A percentile compares a stretch with the other conserved stretches of the same genome.
Conservation (phyloP, 805 yeast species). For the Starmerella stigmatis region DNA sequence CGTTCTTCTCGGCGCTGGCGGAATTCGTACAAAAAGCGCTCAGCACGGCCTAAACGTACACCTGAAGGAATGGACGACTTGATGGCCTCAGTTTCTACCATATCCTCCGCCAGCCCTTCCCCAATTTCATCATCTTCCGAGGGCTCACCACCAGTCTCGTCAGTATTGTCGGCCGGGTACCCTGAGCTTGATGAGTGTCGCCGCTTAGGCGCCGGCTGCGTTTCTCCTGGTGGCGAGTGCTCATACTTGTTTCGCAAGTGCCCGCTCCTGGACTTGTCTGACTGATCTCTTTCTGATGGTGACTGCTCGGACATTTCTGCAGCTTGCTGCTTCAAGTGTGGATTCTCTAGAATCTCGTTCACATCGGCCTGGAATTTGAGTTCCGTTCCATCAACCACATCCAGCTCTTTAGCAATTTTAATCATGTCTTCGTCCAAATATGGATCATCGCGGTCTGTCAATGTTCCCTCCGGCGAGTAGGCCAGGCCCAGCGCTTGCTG, state of each 20-base stretch:
- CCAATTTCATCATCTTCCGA: neutral
- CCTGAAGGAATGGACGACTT: neutral
- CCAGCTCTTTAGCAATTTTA: conserved; percentile 24
- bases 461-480: conserved; percentile 18
- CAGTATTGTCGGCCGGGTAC: too few relatives aligned
- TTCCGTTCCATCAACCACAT: conserved; percentile 27
- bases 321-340: conserved; percentile 22
- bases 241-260: neutral
- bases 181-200: too few relatives aligned
- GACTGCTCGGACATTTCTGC: conserved; percentile 12
- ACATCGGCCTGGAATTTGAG: conserved; percentile 26
- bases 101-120: neutral
- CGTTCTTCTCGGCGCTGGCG: conserved; percentile 22
- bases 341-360: conserved; percentile 25
- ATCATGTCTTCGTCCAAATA: conserved; percentile 22
- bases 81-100: conserved; percentile 3
- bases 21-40: conserved; percentile 21
- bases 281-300: neutral
- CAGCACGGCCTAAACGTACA: conserved; percentile 22
- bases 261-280: neutral
- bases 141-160: neutral
- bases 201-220: too few relatives aligned
- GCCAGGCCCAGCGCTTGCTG: conserved; percentile 19
- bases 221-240: too few relatives aligned
- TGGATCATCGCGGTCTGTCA: conserved; percentile 22